phyloP scores from a whole-genome alignment of 2,329 filamentous ascomycete genomes.

The Monosporascus sp. region DNA sequence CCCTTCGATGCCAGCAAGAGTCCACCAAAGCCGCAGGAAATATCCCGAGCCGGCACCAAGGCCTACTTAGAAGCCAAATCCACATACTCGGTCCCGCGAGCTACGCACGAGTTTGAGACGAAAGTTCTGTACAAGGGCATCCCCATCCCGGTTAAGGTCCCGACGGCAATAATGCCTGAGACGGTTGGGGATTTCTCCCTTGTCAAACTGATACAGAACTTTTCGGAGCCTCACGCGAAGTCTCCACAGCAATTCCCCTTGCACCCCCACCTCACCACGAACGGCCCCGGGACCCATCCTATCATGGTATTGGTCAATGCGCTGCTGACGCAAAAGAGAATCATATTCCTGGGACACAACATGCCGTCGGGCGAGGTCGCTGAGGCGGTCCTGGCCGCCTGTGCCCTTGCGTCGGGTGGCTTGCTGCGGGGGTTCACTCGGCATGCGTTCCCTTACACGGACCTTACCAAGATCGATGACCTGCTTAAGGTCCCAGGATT shows the following conservation, averaged over 20 bases:
- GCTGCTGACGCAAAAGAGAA: conserved; percentile 88
- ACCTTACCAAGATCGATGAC: conserved; percentile 96
- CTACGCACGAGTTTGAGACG: conserved; percentile 97
- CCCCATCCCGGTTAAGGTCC: conserved; percentile 93
- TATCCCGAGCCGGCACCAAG: conserved; percentile 58
- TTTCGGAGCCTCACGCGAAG: conserved; percentile 76
- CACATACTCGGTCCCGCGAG: conserved; percentile 73
- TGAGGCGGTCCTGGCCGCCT: conserved; percentile 96
- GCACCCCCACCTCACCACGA: conserved; percentile 90
- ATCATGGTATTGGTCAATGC: conserved; percentile 94
- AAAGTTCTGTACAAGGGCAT: conserved; percentile 95
- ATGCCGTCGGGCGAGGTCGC: conserved; percentile 93
- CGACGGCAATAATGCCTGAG: conserved; percentile 87
- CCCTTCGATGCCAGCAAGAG: conserved; percentile 43
- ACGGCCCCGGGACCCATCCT: conserved; percentile 82
- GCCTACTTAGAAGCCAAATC: conserved; percentile 57
- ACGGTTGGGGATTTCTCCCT: conserved; percentile 97
- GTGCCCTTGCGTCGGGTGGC: conserved; percentile 86
- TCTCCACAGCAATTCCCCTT: conserved; percentile 77
- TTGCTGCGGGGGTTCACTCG: conserved; percentile 90
- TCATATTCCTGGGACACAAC: conserved; percentile 94
- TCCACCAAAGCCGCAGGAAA: conserved; percentile 40
- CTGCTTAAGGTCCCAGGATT: conserved; percentile 93
- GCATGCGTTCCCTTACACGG: conserved; percentile 96
- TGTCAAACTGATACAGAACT: conserved; percentile 94